These are phyloP conservation scores for Boletus holoroseus DNA, from an alignment of 1,284 basidiomycete genomes.

Conservation along the genomic window DNA sequence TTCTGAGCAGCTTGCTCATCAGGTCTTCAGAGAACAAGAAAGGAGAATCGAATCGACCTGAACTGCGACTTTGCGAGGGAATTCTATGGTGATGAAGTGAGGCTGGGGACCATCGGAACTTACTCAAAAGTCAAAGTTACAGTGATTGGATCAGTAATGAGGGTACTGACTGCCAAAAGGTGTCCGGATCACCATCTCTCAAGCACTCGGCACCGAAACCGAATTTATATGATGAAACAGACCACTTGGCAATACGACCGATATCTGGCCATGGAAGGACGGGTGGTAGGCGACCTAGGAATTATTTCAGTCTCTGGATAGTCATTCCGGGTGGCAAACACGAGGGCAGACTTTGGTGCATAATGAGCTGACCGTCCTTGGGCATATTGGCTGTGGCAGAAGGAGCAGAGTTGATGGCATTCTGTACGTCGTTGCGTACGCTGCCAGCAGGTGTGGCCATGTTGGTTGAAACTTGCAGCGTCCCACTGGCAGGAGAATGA, in stretches of 20 bases:
- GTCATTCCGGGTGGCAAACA: not conserved
- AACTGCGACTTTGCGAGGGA: conserved; percentile 84
- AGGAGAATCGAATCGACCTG: conserved; percentile 50
- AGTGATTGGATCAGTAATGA: not conserved
- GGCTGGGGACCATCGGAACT: conserved; percentile 98
- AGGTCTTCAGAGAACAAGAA: not conserved
- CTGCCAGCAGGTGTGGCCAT: conserved; percentile 14
- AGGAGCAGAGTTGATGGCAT: conserved; percentile 14
- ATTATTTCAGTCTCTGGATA: conserved; percentile 1
- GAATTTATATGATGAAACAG: conserved; percentile 95
- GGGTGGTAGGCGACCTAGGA: conserved; percentile 41
- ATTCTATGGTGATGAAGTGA: conserved; percentile 92
- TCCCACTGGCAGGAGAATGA: not conserved
- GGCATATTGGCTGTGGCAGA: conserved; percentile 20
- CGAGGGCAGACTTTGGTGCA: conserved; percentile 32
- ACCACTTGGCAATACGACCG: conserved; percentile 84
- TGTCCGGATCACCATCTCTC: conserved; percentile 81
- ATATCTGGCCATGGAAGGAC: conserved; percentile 71
- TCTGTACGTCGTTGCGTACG: conserved; percentile 17
- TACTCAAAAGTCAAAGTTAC: conserved; percentile 12
- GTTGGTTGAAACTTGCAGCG: not conserved
- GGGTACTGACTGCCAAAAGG: conserved; percentile 92
- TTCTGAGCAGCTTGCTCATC: conserved; percentile 49
- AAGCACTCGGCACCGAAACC: conserved; percentile 94
- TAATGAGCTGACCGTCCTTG: conserved; percentile 36